Conservation (phyloP, 805 yeast species). For the Starmerella lactis-condensi region DNA sequence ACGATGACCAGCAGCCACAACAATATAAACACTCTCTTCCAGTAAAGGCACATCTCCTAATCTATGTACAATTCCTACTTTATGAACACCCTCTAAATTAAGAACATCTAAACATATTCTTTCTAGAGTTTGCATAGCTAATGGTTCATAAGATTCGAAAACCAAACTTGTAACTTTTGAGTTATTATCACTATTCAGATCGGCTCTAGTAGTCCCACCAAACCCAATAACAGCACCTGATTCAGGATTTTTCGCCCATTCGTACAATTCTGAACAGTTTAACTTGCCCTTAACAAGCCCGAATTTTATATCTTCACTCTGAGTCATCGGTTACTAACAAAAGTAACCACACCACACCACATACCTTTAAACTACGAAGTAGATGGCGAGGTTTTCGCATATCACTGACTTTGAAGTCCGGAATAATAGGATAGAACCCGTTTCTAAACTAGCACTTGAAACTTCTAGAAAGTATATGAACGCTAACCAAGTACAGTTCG, state of each 20-base stretch:
- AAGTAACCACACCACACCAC: no score
- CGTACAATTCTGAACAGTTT: slow-evolving; percentile 19
- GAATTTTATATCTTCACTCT: slow-evolving; percentile 27
- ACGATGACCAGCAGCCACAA: slow-evolving; percentile 30
- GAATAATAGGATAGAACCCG: no score
- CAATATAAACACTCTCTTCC: slow-evolving; percentile 31
- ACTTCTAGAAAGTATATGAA: no score
- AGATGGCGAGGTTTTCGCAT: no score
- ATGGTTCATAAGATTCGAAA: slow-evolving; percentile 31
- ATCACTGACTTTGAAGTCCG: no score
- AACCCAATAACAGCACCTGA: slow-evolving; percentile 35
- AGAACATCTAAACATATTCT: slow-evolving; percentile 24
- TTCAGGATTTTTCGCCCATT: slow-evolving; percentile 27
- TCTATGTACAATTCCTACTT: slow-evolving; percentile 28
- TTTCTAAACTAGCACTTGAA: no score
- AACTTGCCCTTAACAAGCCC: slow-evolving; percentile 28
- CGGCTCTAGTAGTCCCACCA: slow-evolving; percentile 34
- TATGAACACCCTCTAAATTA: slow-evolving; percentile 19
- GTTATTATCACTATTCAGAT: slow-evolving; percentile 26
- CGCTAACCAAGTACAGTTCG: no score
- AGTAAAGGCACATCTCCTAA: slow-evolving; percentile 32
- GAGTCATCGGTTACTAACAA: no score
- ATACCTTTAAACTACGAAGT: no score
- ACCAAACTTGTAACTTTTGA: slow-evolving; percentile 27
- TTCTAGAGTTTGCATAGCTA: slow-evolving; percentile 26